Conservation (phyloP, 352 stramenopile genomes). For the Globisporangium abappressorium region DNA sequence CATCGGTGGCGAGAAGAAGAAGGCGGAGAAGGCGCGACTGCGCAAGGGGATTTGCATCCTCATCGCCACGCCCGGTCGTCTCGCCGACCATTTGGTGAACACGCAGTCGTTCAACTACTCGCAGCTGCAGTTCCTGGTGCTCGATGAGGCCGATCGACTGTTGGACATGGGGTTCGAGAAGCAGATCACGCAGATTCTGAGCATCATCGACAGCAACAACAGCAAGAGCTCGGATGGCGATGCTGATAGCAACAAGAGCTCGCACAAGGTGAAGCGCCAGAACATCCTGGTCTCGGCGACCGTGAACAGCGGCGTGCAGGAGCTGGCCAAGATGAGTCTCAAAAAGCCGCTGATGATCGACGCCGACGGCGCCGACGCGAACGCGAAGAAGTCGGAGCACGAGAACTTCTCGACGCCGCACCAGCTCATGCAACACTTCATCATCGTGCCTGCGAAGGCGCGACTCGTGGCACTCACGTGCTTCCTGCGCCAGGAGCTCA, state of each 20-base stretch:
- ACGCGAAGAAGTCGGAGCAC: slow-evolving; percentile 18
- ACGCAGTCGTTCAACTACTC: slow-evolving; percentile 89
- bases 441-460: slow-evolving; percentile 94
- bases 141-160: slow-evolving; percentile 99
- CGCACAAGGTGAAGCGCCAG: slow-evolving; percentile 29
- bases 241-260: slow-evolving; percentile 18
- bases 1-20: slow-evolving; percentile 94
- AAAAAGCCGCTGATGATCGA: slow-evolving; percentile 72
- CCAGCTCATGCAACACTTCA: slow-evolving; percentile 95
- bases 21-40: slow-evolving; percentile 82
- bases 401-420: slow-evolving; percentile 88
- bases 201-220: slow-evolving; percentile 92
- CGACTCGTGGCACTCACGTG: slow-evolving; percentile 90
- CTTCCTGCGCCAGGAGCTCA: slow-evolving; percentile 87
- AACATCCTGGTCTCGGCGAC: slow-evolving; percentile 89
- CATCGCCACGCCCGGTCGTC: slow-evolving; percentile 95
- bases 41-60: slow-evolving; percentile 95
- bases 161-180: slow-evolving; percentile 99
- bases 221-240: slow-evolving; percentile 38
- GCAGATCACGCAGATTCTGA: slow-evolving; percentile 98
- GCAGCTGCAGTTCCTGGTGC: slow-evolving; percentile 92
- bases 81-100: slow-evolving; percentile 97
- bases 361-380: slow-evolving; percentile 42
- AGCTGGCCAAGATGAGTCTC: slow-evolving; percentile 83
- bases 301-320: slow-evolving; percentile 82